phyloP scores from a whole-genome alignment of 768 basidiomycete species.

The Tylopilus plumbeoviolaceoides region DNA sequence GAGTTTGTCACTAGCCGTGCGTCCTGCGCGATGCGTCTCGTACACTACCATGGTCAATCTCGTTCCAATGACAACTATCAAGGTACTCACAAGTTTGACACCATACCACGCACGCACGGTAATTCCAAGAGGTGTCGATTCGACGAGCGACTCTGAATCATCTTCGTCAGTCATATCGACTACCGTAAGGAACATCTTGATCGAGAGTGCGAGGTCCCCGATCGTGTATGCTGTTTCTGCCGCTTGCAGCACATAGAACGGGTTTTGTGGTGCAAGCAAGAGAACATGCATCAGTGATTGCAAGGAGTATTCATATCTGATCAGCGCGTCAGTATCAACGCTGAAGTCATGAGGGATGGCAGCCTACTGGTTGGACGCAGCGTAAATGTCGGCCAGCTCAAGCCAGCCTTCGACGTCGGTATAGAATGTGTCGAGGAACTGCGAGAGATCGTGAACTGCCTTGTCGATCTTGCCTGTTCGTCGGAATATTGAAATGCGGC shows the following conservation, averaged over 20 bases:
- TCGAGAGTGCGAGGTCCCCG: conserved; percentile 67
- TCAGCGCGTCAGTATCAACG: background rate
- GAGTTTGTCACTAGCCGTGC: conserved; percentile 40
- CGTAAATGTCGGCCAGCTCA: conserved; percentile 79
- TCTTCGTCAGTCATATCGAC: conserved; percentile 74
- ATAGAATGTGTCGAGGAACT: conserved; percentile 83
- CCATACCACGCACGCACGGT: conserved; percentile 79
- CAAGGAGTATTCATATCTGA: conserved; percentile 70
- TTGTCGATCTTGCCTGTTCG: conserved; percentile 57
- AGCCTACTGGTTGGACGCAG: conserved; percentile 68
- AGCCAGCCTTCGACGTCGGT: conserved; percentile 86
- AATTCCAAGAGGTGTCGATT: conserved; percentile 48
- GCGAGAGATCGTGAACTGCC: conserved; percentile 66
- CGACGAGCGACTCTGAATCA: conserved; percentile 45
- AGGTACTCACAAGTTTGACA: conserved; percentile 63
- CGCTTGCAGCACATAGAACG: conserved; percentile 76
- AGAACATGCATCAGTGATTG: conserved; percentile 79
- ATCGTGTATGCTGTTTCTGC: conserved; percentile 87
- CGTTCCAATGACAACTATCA: background rate
- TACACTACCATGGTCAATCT: conserved; percentile 41
- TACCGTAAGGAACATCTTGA: conserved; percentile 75
- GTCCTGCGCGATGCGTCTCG: conserved; percentile 49
- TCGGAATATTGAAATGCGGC: conserved; percentile 71
- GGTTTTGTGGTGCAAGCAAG: conserved; percentile 81
- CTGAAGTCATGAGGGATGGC: background rate